phyloP scores from a whole-genome alignment of 306 rosid genomes.

The Vigna radiata region DNA sequence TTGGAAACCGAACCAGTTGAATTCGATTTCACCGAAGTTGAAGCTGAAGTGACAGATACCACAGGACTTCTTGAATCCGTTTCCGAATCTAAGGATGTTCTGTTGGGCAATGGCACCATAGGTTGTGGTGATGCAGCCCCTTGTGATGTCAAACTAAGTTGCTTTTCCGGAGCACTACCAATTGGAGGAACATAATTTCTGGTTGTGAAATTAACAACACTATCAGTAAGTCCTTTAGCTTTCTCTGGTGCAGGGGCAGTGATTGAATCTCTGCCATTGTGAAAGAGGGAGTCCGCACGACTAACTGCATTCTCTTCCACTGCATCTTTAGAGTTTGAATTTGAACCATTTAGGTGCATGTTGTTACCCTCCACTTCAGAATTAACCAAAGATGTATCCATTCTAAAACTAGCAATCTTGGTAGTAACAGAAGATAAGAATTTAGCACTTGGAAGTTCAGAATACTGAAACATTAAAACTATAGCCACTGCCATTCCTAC shows the following conservation, averaged over 20 bases:
- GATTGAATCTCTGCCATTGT: constrained; percentile 32
- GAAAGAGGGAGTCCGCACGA: constrained; percentile 43
- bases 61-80: constrained; percentile 43
- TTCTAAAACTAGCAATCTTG: constrained; percentile 52
- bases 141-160: constrained; percentile 41
- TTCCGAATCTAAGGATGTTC: constrained; percentile 43
- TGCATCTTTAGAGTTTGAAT: constrained; percentile 43
- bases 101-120: constrained; percentile 35
- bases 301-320: constrained; percentile 42
- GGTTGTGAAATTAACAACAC: constrained; percentile 38
- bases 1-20: constrained; percentile 13
- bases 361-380: constrained; percentile 34
- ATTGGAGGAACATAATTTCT: constrained; percentile 32
- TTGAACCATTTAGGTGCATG: constrained; percentile 44
- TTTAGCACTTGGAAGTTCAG: constrained; percentile 70
- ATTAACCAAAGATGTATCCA: constrained; percentile 48
- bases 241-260: constrained; percentile 38
- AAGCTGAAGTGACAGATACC: constrained; percentile 37
- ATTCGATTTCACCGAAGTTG: constrained; percentile 42
- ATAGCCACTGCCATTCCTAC: constrained; percentile 61
- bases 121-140: constrained; percentile 47
- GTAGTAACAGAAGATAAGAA: constrained; percentile 55
- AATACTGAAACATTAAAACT: constrained; percentile 62
- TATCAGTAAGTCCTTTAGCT: constrained; percentile 44
- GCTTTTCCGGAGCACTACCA: constrained; percentile 41